These are phyloP conservation scores for Stephanodiscus triporus DNA, from an alignment of 108 stramenopile genomes.

Conservation along the genomic window DNA sequence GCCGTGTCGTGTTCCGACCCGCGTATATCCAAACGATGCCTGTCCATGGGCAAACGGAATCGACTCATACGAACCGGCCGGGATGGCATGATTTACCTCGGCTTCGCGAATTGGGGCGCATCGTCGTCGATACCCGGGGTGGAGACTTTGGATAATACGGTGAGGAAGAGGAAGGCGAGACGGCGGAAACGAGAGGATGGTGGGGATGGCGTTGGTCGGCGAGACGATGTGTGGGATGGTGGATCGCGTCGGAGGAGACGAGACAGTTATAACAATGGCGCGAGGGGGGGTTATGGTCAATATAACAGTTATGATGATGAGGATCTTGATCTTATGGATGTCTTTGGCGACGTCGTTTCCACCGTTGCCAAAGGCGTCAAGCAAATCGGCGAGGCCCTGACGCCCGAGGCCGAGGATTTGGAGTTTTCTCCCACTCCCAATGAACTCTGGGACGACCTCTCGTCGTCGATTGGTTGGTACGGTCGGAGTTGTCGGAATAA, in stretches of 20 bases:
- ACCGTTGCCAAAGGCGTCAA: slow-evolving; percentile 49
- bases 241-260: slow-evolving; percentile 33
- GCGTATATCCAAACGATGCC: slow-evolving; percentile 17
- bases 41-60: slow-evolving; percentile 45
- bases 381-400: slow-evolving; percentile 57
- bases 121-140: slow-evolving; percentile 46
- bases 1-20: slow-evolving; percentile 58
- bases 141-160: slow-evolving; percentile 33
- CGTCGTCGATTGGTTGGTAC: slow-evolving; percentile 31
- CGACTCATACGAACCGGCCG: slow-evolving; percentile 47
- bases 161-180: slow-evolving; percentile 14
- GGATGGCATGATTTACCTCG: slow-evolving; percentile 48
- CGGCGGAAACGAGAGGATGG: not conserved
- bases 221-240: slow-evolving; percentile 41
- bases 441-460: slow-evolving; percentile 73
- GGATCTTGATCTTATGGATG: slow-evolving; percentile 70
- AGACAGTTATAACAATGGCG: slow-evolving; percentile 7
- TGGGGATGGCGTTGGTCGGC: slow-evolving; percentile 27
- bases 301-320: slow-evolving; percentile 47
- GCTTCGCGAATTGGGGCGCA: slow-evolving; percentile 52
- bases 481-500: slow-evolving; percentile 63
- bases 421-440: slow-evolving; percentile 82
- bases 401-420: slow-evolving; percentile 64
- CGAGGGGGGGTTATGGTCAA: slow-evolving; percentile 7
- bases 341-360: slow-evolving; percentile 57